Evolutionary conservation across 148 eudicot genomes (phyloP).

Genomic region (Pharnaceum exiguum): DNA sequence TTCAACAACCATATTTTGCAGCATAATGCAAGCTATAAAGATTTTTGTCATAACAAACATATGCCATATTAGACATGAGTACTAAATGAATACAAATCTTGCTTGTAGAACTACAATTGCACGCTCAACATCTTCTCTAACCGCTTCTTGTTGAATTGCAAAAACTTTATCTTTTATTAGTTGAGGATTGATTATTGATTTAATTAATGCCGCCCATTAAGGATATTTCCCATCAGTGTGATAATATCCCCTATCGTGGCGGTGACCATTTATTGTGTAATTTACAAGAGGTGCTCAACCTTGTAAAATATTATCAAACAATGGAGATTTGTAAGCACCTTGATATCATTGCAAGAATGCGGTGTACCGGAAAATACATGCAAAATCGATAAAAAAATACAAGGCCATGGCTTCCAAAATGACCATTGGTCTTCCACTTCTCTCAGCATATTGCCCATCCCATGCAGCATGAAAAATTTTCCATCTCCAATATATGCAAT

Average conservation of each 20-base stretch:
- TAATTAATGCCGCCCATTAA: not conserved
- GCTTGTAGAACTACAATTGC: not conserved
- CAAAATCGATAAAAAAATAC: not conserved
- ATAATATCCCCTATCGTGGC: too few relatives aligned
- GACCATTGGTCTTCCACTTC: not conserved
- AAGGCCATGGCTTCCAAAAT: not conserved
- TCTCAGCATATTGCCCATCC: not conserved
- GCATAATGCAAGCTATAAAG: not conserved
- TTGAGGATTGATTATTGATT: not conserved
- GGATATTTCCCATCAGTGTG: too few relatives aligned
- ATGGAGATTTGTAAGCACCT: not conserved
- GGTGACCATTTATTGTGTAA: too few relatives aligned
- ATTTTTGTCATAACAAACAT: not conserved
- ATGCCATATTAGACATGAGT: not conserved
- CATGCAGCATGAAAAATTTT: not conserved
- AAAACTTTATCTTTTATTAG: not conserved
- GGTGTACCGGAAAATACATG: too few relatives aligned
- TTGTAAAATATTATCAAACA: too few relatives aligned
- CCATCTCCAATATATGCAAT: not conserved
- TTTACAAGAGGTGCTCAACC: too few relatives aligned
- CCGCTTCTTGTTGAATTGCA: not conserved
- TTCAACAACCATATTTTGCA: not conserved
- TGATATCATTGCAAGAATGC: not conserved
- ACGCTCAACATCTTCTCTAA: not conserved
- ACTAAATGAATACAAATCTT: not conserved